These are phyloP conservation scores for Heritiera littoralis DNA, from an alignment of 345 rosid species.

Conservation along the genomic window DNA sequence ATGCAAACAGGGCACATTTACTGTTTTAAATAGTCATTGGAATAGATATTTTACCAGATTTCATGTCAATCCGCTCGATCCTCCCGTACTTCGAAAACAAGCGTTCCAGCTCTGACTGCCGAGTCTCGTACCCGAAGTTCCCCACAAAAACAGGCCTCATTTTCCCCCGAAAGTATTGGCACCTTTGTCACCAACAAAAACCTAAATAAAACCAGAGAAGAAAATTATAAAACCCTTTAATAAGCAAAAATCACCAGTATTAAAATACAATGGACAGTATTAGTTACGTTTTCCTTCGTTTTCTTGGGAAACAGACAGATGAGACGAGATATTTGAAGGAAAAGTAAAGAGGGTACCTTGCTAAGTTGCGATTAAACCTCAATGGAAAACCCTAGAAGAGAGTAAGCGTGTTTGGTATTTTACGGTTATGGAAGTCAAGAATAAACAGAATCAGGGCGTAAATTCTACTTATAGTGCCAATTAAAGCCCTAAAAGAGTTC, in stretches of 20 bases:
- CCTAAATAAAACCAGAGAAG: background rate
- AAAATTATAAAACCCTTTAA: background rate
- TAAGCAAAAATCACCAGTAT: background rate
- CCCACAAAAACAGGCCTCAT: constrained; percentile 77
- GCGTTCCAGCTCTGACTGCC: constrained; percentile 78
- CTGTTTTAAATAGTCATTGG: background rate
- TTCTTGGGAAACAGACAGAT: constrained; percentile 14
- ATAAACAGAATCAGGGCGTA: background rate
- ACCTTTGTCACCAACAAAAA: constrained; percentile 5
- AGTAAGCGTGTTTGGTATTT: background rate
- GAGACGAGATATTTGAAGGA: background rate
- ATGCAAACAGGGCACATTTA: background rate
- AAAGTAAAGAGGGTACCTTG: constrained; percentile 14
- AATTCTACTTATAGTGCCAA: background rate
- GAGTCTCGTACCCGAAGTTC: constrained; percentile 79
- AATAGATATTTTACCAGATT: constrained; percentile 60
- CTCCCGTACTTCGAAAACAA: constrained; percentile 74
- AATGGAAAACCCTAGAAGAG: constrained; percentile 15
- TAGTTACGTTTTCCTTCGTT: too few species aligned
- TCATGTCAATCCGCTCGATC: constrained; percentile 84
- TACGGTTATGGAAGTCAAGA: background rate
- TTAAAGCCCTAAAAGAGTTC: background rate
- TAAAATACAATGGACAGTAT: background rate
- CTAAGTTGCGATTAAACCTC: background rate
- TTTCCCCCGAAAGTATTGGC: constrained; percentile 7